Base-by-base conservation (phyloP, 1,284 basidiomycete species). In the Apiotrichum mycotoxinovorans region DNA sequence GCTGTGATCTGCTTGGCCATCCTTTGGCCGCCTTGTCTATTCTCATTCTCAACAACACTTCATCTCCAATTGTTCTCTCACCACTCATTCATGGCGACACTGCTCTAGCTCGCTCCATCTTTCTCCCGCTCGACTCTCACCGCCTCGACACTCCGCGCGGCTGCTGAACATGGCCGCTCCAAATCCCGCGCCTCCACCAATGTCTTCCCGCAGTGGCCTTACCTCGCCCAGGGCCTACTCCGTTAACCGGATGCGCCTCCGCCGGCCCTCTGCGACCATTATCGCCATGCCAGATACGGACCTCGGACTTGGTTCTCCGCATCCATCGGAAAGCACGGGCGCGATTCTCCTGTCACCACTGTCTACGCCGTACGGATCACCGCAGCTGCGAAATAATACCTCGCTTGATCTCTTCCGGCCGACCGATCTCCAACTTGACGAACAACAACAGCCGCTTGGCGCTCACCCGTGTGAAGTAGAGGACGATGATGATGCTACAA, bases 391-490 rank as follows among this genome's bases (percentile, higher is more conserved):
- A 11, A 10, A 20, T n/a, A 9, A 4, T 22, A 25, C 42, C 23
- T 14, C 42, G 5, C 17, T 9, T 5, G 46, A 23, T 14, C 11
- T 48, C 10, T 37, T 23, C 30, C 46, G 22, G 12, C 46, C 46
- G 12, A 35, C 27, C 8, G 42, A 43, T 1, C 42, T 43, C n/a
- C 40, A 34, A 12, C 8, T 18, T 25, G 4, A 22, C 38, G 9
- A 10, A 4, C 27, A 25, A 23, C 18, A 20, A 18, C 20, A 22
- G 15, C 46, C 56, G 12, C 37, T 54, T 9, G 56, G 56, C 25
- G 11, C 27, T 15, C 56, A 58, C 30, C 56, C 56, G 12, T 58
- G 56, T 30, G 56, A 53, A 35, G 52, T 30, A 12, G 56, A 56
- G 44, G 47, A 35, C 15, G 30, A 37, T 7, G 11, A 12, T 12